These are phyloP conservation scores for Glomus cerebriforme DNA, from an alignment of 192 early-diverging fungal species.

Conservation along the genomic window DNA sequence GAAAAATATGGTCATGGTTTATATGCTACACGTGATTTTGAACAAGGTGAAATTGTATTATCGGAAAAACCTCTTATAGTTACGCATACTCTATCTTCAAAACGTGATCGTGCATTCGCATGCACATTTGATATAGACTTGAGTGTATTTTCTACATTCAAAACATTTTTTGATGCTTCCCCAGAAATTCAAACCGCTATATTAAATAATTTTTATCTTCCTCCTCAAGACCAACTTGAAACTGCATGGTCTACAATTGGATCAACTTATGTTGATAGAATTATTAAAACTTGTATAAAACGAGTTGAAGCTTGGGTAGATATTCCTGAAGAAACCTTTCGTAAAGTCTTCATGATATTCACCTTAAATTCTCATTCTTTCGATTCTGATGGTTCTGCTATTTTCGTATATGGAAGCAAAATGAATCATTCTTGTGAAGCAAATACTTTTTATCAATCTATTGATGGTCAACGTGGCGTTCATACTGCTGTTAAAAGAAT, in stretches of 20 bases:
- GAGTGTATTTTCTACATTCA: not conserved
- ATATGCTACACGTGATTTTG: conserved; percentile 2
- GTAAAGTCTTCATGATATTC: not conserved
- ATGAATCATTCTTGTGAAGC: conserved; percentile 14
- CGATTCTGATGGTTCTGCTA: not conserved
- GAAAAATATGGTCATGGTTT: not conserved
- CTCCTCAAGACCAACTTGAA: not conserved
- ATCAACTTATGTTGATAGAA: not conserved
- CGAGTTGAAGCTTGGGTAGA: not conserved
- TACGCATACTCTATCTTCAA: not conserved
- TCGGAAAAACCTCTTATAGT: conserved; percentile 3
- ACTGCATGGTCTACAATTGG: not conserved
- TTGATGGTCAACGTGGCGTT: not conserved
- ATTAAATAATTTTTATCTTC: conserved; percentile 13
- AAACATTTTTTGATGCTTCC: conserved; percentile 2
- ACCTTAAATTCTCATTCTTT: not conserved
- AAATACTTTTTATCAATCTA: conserved; percentile 11
- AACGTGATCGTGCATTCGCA: not conserved
- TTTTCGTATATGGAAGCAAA: not conserved
- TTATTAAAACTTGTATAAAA: not conserved
- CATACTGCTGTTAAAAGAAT: not conserved
- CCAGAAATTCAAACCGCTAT: not conserved
- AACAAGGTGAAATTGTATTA: not conserved
- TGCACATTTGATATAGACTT: not conserved
- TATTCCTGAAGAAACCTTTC: not conserved